Evolutionary conservation across 192 early-diverging fungal species (phyloP), one percentile per base, ranked within the genome.

Genomic region (Backusella morwellensis): DNA sequence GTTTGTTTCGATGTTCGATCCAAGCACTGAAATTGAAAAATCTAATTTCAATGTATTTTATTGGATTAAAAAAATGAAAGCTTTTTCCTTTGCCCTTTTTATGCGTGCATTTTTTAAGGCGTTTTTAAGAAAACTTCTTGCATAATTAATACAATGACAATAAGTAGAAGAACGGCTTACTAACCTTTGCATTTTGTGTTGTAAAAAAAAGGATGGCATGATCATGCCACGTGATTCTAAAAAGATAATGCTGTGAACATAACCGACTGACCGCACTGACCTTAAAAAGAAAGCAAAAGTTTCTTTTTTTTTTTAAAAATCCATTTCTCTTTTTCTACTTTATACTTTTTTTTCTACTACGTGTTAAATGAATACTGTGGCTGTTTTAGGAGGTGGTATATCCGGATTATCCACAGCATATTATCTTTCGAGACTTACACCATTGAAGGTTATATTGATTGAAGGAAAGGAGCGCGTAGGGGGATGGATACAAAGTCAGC

Each of bases 311-410:
- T 59, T 59, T 44, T 4, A 40, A 40, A 40, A 40, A 40, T 14
- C 21, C 23, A 21, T 29, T 12, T 26, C 23, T 26, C 12, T 59
- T 59, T 59, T 59, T 59, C 7, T 26, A 59, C 47, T 23, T 9
- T 59, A 59, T 26, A 21, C 56, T 29, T 54, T 54, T 54, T 21
- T 56, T 23, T 21, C 23, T 23, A 23, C 26, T n/a, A n/a, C 19
- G 21, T 23, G 6, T 11, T 23, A 7, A 59, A 59, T 59, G 56
- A 59, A 59, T 26, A 59, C 32, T 34, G 52, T 95, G 74, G 88
- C 89, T 11, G 91, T 99, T 9, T 83, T 99, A 7, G 97, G 97
- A 47, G 96, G 95, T 35, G 97, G 97, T 36, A 93, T 99, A 80
- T 92, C 92, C 26, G 96, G 96, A 23, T 90, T 99, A 23, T 90